Conservation (phyloP, 495 filamentous ascomycete species). For the Neurospora sublineolata region DNA sequence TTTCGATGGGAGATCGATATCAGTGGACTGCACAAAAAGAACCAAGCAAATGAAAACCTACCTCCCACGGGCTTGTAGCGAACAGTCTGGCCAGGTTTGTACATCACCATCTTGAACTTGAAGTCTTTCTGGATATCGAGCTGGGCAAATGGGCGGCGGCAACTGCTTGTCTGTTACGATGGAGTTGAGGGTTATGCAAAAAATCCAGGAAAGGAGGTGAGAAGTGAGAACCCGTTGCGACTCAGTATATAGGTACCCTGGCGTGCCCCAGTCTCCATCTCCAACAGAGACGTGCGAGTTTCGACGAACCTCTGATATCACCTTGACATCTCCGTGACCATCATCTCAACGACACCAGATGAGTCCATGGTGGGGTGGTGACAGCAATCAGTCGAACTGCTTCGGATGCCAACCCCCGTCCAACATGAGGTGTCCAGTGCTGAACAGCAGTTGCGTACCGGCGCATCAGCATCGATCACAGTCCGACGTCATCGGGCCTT, state of each 20-base stretch:
- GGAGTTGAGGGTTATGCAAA: neutral
- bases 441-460: neutral
- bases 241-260: neutral
- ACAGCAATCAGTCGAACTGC: neutral
- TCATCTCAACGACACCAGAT: neutral
- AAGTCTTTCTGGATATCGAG: neutral
- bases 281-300: neutral
- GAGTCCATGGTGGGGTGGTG: neutral
- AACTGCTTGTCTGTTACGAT: neutral
- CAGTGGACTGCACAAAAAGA: neutral
- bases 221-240: neutral
- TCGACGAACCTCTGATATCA: neutral
- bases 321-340: neutral
- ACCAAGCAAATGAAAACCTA: neutral
- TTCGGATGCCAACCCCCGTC: neutral
- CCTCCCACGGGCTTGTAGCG: constrained; percentile 34
- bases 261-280: neutral
- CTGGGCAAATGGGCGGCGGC: neutral
- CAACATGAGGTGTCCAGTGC: neutral
- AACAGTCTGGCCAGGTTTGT: constrained; percentile 21
- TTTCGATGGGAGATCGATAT: neutral
- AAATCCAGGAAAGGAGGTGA: neutral
- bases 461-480: neutral
- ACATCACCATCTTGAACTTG: constrained; percentile 6
- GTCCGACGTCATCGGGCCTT: neutral